phyloP scores from a whole-genome alignment of 2,329 filamentous ascomycete species.

The Xylaria digitata region DNA sequence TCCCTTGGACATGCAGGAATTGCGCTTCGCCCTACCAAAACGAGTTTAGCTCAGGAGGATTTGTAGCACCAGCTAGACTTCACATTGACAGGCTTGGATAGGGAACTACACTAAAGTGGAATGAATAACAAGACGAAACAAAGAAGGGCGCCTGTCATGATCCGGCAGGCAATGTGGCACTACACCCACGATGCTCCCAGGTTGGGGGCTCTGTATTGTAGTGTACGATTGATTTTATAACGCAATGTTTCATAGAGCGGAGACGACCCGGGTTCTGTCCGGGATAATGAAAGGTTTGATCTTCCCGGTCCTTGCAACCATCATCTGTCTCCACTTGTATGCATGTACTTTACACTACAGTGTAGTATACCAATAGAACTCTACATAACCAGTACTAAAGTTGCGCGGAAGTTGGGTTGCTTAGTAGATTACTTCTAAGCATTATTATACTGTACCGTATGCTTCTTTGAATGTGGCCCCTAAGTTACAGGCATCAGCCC shows the following conservation, averaged over 20 bases:
- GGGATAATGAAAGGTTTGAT: constrained; percentile 28
- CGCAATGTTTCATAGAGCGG: constrained; percentile 30
- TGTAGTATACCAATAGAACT: constrained; percentile 5
- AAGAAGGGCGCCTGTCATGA: not conserved
- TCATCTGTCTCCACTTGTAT: constrained; percentile 24
- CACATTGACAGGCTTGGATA: not conserved
- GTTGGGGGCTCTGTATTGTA: not conserved
- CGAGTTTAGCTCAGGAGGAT: not conserved
- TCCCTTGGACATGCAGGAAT: not conserved
- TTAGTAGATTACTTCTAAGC: constrained; percentile 27
- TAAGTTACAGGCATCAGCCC: not conserved
- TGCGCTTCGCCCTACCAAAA: not conserved
- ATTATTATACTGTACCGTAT: not conserved
- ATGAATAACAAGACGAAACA: not conserved
- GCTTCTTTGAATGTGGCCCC: constrained; percentile 2
- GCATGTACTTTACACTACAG: constrained; percentile 21
- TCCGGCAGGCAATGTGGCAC: constrained; percentile 28
- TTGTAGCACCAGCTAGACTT: not conserved
- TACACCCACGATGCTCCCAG: constrained; percentile 13
- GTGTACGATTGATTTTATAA: not conserved
- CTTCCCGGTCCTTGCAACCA: constrained; percentile 30
- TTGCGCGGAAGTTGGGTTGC: constrained; percentile 1
- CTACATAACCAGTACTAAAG: not conserved
- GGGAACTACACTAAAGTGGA: not conserved
- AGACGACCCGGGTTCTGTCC: constrained; percentile 17